Evolutionary conservation across 2,329 filamentous ascomycete species (phyloP).

Genomic region (Sporothrix protearum): DNA sequence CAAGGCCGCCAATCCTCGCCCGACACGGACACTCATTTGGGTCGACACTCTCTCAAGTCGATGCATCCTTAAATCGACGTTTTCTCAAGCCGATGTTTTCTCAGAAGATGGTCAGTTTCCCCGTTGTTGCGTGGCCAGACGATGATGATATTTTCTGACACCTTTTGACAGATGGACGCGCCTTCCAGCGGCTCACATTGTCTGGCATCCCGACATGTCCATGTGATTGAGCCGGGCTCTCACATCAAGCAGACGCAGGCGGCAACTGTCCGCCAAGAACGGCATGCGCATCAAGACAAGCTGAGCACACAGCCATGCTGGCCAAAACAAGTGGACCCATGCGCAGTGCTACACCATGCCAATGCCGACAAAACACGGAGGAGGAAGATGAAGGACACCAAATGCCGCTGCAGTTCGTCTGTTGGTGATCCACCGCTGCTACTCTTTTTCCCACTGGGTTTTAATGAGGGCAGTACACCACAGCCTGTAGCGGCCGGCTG

Average conservation of each 20-base stretch:
- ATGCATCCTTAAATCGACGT: background rate
- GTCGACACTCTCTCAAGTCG: background rate
- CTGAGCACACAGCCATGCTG: slow-evolving; percentile 2
- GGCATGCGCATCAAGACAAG: background rate
- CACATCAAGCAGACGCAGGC: slow-evolving; percentile 6
- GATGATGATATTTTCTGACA: slow-evolving; percentile 1
- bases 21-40: background rate
- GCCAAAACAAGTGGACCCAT: background rate
- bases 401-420: background rate
- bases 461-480: slow-evolving; percentile 8
- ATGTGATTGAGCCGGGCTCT: background rate
- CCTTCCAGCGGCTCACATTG: background rate
- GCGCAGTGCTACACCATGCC: background rate
- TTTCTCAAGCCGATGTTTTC: background rate
- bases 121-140: background rate
- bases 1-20: background rate
- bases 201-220: background rate
- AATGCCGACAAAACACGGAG: background rate
- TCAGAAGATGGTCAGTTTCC: background rate
- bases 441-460: slow-evolving; percentile 3
- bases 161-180: background rate
- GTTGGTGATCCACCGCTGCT: background rate
- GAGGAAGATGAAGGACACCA: background rate
- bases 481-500: background rate
- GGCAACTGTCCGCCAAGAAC: background rate